phyloP scores from a whole-genome alignment of 208 protist species.

The Crithidia bombi region DNA sequence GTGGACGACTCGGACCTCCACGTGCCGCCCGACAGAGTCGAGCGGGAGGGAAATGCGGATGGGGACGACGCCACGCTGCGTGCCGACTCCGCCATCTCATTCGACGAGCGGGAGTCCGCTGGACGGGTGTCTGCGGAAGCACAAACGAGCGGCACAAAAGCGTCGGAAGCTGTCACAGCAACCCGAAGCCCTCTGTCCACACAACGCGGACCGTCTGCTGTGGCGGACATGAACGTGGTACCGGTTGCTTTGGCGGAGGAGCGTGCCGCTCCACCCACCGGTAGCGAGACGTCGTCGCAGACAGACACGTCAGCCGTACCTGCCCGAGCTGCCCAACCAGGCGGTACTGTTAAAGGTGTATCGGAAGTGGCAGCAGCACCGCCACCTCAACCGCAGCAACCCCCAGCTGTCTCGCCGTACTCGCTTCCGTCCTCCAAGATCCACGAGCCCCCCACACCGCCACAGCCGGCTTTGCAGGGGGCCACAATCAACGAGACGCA shows the following conservation, averaged over 20 bases:
- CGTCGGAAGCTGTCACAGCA: too few species aligned
- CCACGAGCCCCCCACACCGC: background rate
- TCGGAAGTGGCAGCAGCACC: background rate
- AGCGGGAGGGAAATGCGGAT: constrained; percentile 12
- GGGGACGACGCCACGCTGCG: constrained; percentile 12
- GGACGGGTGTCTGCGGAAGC: background rate
- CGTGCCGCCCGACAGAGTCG: constrained; percentile 10
- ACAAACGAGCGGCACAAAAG: background rate
- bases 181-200: too few species aligned
- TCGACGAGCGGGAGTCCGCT: constrained; percentile 9
- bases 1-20: constrained; percentile 26
- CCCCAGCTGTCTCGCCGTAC: background rate
- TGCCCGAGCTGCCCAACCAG: background rate
- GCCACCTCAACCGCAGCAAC: background rate
- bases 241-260: too few species aligned
- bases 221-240: too few species aligned
- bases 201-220: too few species aligned
- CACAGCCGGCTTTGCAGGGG: constrained; percentile 3
- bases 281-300: background rate
- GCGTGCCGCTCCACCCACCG: background rate
- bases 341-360: too few species aligned
- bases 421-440: background rate
- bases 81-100: constrained; percentile 26
- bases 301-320: background rate
- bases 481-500: constrained; percentile 26